Conservation (phyloP, 345 rosid genomes). For the Populus tremula region DNA sequence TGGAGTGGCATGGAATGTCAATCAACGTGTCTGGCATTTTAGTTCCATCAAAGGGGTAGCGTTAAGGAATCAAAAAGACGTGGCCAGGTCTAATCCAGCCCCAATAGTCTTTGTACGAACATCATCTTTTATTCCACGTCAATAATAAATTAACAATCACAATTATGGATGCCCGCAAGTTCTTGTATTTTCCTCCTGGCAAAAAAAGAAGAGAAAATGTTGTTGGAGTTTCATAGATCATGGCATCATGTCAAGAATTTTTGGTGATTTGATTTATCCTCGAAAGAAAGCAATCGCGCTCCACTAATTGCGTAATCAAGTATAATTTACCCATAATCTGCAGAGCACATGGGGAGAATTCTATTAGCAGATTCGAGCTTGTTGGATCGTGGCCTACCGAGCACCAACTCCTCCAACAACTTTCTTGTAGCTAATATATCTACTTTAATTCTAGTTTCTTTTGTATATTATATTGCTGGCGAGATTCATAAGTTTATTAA, state of each 20-base stretch:
- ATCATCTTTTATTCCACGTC: neutral
- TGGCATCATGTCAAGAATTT: neutral
- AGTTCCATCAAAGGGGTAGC: neutral
- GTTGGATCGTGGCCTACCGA: neutral
- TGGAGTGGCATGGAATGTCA: neutral
- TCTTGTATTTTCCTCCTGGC: neutral
- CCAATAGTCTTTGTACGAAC: neutral
- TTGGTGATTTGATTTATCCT: neutral
- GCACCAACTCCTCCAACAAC: constrained; percentile 2
- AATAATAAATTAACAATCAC: neutral
- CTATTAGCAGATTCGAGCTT: constrained; percentile 2
- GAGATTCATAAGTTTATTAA: neutral
- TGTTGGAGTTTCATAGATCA: neutral
- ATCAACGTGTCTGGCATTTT: constrained; percentile 12
- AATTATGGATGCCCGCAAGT: neutral
- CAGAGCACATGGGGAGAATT: neutral
- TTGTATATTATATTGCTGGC: constrained; percentile 2
- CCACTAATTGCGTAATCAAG: constrained; percentile 5
- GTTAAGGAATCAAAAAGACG: neutral
- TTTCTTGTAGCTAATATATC: neutral
- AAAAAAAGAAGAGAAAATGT: too few relatives aligned
- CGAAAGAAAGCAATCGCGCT: neutral
- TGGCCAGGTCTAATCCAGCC: neutral
- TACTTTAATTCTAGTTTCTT: neutral
- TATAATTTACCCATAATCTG: neutral